Evolutionary conservation across 208 protist species (phyloP), one percentile per base, ranked within the genome.

Genomic region (Tritrichomonas foetus): DNA sequence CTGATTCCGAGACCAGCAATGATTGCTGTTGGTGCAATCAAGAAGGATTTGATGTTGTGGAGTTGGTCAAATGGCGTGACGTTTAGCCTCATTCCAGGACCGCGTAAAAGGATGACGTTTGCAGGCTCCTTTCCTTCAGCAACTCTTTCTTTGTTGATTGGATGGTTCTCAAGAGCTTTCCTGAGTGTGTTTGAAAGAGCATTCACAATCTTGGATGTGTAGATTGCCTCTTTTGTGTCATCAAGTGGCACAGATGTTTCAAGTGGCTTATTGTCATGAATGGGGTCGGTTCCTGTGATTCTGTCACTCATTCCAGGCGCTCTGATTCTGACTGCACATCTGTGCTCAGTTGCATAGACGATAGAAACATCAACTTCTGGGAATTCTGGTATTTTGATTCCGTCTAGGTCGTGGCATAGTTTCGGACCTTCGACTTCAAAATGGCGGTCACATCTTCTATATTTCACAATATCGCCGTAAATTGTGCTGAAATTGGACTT

Each of bases 401-500:
- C 89, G 49, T 74, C 41, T n/a, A 93, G 47, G 74, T 93, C 49
- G 9, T 66, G 33, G 27, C 64, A 75, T n/a, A 75, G 33, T 36
- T 36, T 74, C 50, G 64, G 89, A 36, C 89, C 89, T 93, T 74
- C 78, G 30, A 57, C 41, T 57, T 89, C 78, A 47, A 89, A 89
- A 89, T 89, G 78, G 14, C 78, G 41, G 30, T 93, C 64, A 55
- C 64, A 74, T 13, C 89, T 20, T 36, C 89, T 50, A 93, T 93
- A 93, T 93, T 39, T 49, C 0, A 75, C 89, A 30, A 39, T 69
- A 11, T 93, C 36, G 0, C 64, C 57, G 50, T 66, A 69, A 13
- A 93, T 89, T 16, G 78, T 89, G 53, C 30, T 36, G 47, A 93
- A 93, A 66, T 74, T 93, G 9, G 57, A 75, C 53, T 93, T 93